Conservation (phyloP, 352 stramenopile genomes). For the Pelagophyceae sp. region DNA sequence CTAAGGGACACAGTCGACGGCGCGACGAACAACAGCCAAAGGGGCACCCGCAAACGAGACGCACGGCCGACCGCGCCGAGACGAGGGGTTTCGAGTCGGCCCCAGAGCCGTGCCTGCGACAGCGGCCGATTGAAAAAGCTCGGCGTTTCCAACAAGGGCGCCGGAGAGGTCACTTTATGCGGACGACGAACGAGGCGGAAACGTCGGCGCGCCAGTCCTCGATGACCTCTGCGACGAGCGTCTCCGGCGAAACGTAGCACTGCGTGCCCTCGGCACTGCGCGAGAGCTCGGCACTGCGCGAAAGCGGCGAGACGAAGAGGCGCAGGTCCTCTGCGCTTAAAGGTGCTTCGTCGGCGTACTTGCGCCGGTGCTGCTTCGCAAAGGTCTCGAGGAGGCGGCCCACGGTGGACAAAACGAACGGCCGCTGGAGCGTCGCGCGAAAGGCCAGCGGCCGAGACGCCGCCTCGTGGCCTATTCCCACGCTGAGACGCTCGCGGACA, state of each 20-base stretch:
- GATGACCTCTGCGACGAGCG: neutral
- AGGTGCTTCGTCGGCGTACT: too few species aligned
- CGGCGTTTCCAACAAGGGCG: too few species aligned
- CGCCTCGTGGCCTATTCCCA: neutral
- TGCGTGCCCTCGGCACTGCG: too few species aligned
- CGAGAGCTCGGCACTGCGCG: too few species aligned
- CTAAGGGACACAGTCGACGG: too few species aligned
- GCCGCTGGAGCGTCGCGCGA: neutral
- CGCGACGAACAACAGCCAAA: too few species aligned
- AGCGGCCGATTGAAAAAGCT: too few species aligned
- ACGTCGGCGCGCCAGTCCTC: neutral
- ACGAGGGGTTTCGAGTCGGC: neutral
- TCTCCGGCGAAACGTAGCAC: neutral
- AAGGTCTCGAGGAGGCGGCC: neutral
- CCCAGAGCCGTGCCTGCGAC: neutral
- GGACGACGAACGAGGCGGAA: neutral
- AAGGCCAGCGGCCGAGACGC: neutral
- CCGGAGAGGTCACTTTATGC: neutral
- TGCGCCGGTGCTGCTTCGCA: conserved; percentile 5
- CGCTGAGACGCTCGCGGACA: too few species aligned
- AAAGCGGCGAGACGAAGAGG: neutral
- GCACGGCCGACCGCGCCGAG: neutral
- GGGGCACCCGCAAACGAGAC: too few species aligned
- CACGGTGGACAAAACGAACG: neutral
- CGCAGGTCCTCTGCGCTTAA: neutral